Base-by-base conservation (phyloP, 805 yeast genomes). In the Yarrowia sp. region DNA sequence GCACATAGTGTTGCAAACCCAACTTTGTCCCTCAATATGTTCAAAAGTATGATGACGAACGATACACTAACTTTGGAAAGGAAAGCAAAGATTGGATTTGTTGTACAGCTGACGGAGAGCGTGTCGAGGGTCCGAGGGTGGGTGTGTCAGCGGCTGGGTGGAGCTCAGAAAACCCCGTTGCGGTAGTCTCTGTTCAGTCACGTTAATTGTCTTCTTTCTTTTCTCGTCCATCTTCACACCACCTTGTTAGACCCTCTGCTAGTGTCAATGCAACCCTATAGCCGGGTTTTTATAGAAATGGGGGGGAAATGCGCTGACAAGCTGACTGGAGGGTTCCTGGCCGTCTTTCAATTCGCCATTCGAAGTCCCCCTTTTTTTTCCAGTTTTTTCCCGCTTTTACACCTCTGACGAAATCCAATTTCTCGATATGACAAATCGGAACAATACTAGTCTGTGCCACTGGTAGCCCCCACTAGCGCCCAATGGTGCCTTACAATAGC, bases 241-340 rank as follows among this genome's bases (percentile, higher is more conserved):
- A 24, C 30, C 30, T 24, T 24, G 3, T 24, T 24, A 24, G 30
- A 24, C 30, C 30, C 30, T 7, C 30, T 19, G 9, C n/a, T 49
- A 52, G 56, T 10, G 30, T 30, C 58, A 52, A 52, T 52, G 58
- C 58, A 52, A 52, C 58, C 58, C 58, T 52, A 52, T 50, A 19
- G 34, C 56, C 58, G 58, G 43, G 20, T 19, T 20, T 19, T 20
- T 52, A 52, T n/a, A n/a, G 12, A n/a, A 17, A 17, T 24, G 40
- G 39, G n/a, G 30, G 42, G 42, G 13, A 49, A 39, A 49, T 8
- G 12, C 12, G 24, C 13, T 20, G n/a, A 47, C 38, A 34, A 24
- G 17, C 7, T 9, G 46, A 13, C 5, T 9, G 20, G 43, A 40
- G 42, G 14, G n/a, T 39, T 24, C 3, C 30, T 24, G 30, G 30